These are phyloP conservation scores for Chlorella sp. DNA, from an alignment of 139 green algal genomes.

Conservation along the genomic window DNA sequence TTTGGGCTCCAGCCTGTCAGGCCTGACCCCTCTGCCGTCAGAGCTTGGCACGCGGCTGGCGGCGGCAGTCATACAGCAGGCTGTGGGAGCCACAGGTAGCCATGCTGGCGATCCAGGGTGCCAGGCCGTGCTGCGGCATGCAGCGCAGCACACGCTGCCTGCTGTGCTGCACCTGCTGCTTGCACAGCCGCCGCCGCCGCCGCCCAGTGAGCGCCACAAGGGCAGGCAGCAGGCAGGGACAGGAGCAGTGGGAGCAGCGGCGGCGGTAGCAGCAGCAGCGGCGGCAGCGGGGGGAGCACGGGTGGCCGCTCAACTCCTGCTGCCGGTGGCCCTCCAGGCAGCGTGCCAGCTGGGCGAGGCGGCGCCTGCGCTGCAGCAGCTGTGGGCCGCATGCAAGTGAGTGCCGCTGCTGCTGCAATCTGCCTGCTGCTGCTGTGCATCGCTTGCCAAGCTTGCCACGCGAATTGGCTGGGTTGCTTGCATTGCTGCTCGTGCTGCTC, in stretches of 20 bases:
- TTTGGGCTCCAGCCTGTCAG: too few species aligned
- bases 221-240: neutral
- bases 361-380: neutral
- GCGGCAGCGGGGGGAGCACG: neutral
- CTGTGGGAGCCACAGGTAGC: neutral
- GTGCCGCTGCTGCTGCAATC: neutral
- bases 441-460: neutral
- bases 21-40: neutral
- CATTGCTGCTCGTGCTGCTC: neutral
- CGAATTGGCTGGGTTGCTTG: neutral
- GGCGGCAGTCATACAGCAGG: conserved; percentile 7
- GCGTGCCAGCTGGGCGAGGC: neutral
- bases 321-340: conserved; percentile 19
- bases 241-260: neutral
- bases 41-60: neutral
- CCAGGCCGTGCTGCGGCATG: neutral
- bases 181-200: neutral
- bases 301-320: neutral
- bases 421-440: neutral
- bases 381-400: conserved; percentile 17
- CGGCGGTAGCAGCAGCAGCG: neutral
- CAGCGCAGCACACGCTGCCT: neutral
- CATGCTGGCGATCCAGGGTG: neutral
- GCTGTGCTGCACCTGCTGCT: neutral
- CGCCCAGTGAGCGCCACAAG: neutral